Evolutionary conservation across 1,139 yeast species (phyloP).

Genomic region (Suhomyces maxii): DNA sequence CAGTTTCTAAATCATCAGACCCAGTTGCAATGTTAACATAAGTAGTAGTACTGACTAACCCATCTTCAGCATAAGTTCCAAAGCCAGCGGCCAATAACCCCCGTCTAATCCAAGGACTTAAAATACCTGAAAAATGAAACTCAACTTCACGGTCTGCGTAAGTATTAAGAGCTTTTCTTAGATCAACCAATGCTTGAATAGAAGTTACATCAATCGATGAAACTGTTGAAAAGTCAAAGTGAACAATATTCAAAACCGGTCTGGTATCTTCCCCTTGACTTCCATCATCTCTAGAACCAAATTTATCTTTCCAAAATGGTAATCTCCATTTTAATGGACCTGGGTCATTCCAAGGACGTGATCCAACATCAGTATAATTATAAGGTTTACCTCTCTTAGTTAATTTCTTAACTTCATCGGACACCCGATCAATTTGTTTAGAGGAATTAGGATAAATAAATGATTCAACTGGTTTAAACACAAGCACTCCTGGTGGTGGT

Average conservation of each 20-base stretch:
- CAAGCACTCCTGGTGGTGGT: conserved; percentile 91
- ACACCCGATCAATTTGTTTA: conserved; percentile 64
- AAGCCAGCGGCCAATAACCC: conserved; percentile 77
- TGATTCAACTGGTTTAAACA: conserved; percentile 79
- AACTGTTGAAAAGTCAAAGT: conserved; percentile 78
- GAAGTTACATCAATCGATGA: conserved; percentile 78
- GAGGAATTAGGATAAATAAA: conserved; percentile 83
- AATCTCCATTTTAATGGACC: conserved; percentile 57
- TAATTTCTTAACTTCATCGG: conserved; percentile 61
- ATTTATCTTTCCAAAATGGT: conserved; percentile 29
- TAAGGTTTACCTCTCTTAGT: conserved; percentile 64
- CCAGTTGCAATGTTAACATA: conserved; percentile 42
- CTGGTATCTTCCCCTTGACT: conserved; percentile 44
- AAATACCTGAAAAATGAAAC: conserved; percentile 83
- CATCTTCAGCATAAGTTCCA: conserved; percentile 57
- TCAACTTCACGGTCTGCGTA: conserved; percentile 86
- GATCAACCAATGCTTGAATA: conserved; percentile 73
- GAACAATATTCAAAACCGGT: conserved; percentile 69
- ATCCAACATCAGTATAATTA: conserved; percentile 51
- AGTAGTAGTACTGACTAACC: conserved; percentile 39
- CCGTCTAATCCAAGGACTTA: conserved; percentile 84
- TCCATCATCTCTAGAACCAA: conserved; percentile 15
- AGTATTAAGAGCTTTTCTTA: conserved; percentile 66
- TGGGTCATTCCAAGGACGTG: conserved; percentile 91
- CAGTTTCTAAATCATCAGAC: conserved; percentile 33